phyloP scores from a whole-genome alignment of 2,329 filamentous ascomycete species.

The Diaporthe citriasiana region DNA sequence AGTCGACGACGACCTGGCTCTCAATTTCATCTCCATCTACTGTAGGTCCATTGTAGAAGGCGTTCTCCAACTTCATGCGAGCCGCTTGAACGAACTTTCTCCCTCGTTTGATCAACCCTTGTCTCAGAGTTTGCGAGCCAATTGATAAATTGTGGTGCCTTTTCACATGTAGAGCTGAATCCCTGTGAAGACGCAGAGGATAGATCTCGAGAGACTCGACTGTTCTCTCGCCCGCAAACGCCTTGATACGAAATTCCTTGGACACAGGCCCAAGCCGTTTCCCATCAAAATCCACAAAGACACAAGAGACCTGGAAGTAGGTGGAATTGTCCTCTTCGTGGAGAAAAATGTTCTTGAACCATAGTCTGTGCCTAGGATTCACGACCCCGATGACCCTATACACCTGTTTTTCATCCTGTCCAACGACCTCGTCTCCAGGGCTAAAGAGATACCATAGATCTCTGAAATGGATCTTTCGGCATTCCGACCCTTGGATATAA shows the following conservation, averaged over 20 bases:
- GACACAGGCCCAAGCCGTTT: conserved; percentile 48
- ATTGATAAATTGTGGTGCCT: rapidly evolving
- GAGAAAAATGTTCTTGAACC: background rate
- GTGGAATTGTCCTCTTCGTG: conserved; percentile 20
- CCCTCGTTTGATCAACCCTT: conserved; percentile 45
- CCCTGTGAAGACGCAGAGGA: conserved; percentile 44
- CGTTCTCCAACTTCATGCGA: conserved; percentile 43
- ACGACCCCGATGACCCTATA: conserved; percentile 46
- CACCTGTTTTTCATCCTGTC: conserved; percentile 43
- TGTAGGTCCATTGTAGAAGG: conserved; percentile 50
- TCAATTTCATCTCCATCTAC: conserved; percentile 49
- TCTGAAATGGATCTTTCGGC: conserved; percentile 43
- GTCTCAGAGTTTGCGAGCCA: background rate
- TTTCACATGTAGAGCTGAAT: background rate
- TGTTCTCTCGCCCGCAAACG: conserved; percentile 48
- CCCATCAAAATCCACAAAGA: conserved; percentile 52
- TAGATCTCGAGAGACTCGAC: conserved; percentile 48
- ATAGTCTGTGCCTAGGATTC: conserved; percentile 32
- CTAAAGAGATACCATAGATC: conserved; percentile 51
- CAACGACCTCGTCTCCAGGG: conserved; percentile 46
- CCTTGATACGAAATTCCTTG: conserved; percentile 44
- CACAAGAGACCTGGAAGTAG: conserved; percentile 42
- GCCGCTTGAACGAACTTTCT: conserved; percentile 45
- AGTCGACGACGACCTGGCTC: conserved; percentile 52
- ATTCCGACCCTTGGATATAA: conserved; percentile 37